Evolutionary conservation across 441 rosid species (phyloP), one percentile per base, ranked within the genome.

Genomic region (Cnidoscolus chayamansa): DNA sequence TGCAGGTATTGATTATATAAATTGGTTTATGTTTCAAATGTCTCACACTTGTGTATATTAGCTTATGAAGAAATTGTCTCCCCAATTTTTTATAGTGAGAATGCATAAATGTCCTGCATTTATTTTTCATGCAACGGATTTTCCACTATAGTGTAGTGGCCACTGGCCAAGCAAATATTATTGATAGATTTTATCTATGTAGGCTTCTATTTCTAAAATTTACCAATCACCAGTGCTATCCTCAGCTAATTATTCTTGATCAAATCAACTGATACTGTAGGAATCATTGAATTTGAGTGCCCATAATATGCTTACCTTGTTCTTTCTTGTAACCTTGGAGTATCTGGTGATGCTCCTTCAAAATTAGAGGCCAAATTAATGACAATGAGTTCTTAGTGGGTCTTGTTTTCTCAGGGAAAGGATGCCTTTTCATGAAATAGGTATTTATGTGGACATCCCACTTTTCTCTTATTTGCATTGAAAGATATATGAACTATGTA

Each of bases 351-450:
- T 47, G 10, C 15, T 15, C 3, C 43, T 20, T 70, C 57, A 55
- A 17, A 68, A 43, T 40, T 67, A 19, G 47, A 49, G 55, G 31
- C 6, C 35, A 60, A 49, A 37, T 25, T 7, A 58, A 59, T 48
- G 45, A 48, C 43, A 16, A n/a, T 16, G 12, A 48, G 48, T 20
- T 61, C 30, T 30, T 51, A 25, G 2, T 30, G 71, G 20, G 35
- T 49, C 55, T 68, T 64, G 17, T 35, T 35, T 35, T 63, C 35
- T 69, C 8, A 9, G 73, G 45, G 31, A 45, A n/a, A 25, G 32
- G 60, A 50, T 37, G 4, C 68, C 10, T 76, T 70, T 50, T 45
- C 57, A 37, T 61, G 25, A 40, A 10, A 49, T 61, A 69, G n/a
- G 49, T 68, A 48, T n/a, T 72, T 45, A 43, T 53, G 54, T 54